These are phyloP conservation scores for Leucaena leucocephala DNA, from an alignment of 306 rosid species.

Conservation along the genomic window DNA sequence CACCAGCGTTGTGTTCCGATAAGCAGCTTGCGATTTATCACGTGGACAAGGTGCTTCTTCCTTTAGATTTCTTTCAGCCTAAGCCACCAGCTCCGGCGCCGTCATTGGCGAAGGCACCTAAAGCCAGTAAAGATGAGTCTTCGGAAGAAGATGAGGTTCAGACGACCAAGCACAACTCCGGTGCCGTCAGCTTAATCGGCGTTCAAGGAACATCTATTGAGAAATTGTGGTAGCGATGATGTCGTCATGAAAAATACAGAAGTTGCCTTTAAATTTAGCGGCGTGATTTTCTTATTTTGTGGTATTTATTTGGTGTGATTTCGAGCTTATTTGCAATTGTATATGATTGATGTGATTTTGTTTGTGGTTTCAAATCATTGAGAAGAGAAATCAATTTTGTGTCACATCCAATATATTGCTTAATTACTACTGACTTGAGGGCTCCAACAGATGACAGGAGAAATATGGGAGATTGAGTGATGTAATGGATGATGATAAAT, in stretches of 20 bases:
- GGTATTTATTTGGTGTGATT: background rate
- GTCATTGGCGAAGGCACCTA: constrained; percentile 34
- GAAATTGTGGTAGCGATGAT: no score
- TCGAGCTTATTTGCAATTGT: background rate
- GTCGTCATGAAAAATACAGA: constrained; percentile 8
- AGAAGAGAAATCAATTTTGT: background rate
- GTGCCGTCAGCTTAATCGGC: background rate
- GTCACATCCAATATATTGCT: background rate
- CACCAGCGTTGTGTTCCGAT: no score
- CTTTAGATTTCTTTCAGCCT: no score
- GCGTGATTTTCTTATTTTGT: background rate
- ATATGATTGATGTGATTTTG: background rate
- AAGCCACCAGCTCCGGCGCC: no score
- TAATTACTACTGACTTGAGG: no score
- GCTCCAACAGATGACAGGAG: no score
- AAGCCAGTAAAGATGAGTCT: constrained; percentile 2
- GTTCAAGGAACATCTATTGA: no score
- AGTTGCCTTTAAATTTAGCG: background rate
- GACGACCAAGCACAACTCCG: constrained; percentile 17
- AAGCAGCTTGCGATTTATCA: no score
- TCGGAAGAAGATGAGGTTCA: constrained; percentile 1
- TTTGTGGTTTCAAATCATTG: background rate
- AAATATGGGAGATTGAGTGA: no score
- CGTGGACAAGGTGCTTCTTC: no score
- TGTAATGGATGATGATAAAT: no score